Base-by-base conservation (phyloP, 192 early-diverging fungal species). In the Coemansia umbellata region DNA sequence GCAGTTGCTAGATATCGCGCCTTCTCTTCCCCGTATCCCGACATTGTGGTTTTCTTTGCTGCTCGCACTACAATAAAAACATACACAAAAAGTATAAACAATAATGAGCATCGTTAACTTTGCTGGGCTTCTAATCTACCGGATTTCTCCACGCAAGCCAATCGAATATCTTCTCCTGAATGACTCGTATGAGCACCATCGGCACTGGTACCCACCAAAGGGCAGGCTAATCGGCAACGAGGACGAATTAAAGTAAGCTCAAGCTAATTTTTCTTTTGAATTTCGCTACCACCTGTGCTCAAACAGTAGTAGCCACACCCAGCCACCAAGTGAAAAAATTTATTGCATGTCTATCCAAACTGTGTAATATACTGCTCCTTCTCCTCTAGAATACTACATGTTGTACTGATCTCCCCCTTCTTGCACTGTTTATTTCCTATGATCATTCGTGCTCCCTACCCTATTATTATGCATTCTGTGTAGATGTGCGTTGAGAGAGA, bases 201-300 rank as follows among this genome's bases (percentile, higher is more conserved):
- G 82, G 55, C 84, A 91, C 68, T 93, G 91, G 91, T 82, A 80
- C 32, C 83, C 85, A 50, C 91, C 91, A 26, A 91, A 91, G 67
- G 89, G 89, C 50, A 77, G 78, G 53, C 74, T 84, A 27, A 81
- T 91, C 57, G 88, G 87, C 17, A 67, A 81, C 53, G 91, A 93
- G 76, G 85, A 90, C 72, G 87, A 89, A 64, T 59, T 83, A 62
- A 86, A 87, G 91, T 92, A 88, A 76, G 83, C 58, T 9, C 52
- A 23, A 14, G 14, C 6, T n/a, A n/a, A n/a, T n/a, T n/a, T n/a
- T n/a, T n/a, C n/a, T n/a, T n/a, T n/a, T n/a, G n/a, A n/a, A n/a
- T n/a, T n/a, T n/a, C n/a, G n/a, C n/a, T n/a, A n/a, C n/a, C n/a
- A n/a, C n/a, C n/a, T n/a, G n/a, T n/a, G n/a, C n/a, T n/a, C n/a